These are phyloP conservation scores for Yarrowia bubula DNA, from an alignment of 805 yeast species.

Conservation along the genomic window DNA sequence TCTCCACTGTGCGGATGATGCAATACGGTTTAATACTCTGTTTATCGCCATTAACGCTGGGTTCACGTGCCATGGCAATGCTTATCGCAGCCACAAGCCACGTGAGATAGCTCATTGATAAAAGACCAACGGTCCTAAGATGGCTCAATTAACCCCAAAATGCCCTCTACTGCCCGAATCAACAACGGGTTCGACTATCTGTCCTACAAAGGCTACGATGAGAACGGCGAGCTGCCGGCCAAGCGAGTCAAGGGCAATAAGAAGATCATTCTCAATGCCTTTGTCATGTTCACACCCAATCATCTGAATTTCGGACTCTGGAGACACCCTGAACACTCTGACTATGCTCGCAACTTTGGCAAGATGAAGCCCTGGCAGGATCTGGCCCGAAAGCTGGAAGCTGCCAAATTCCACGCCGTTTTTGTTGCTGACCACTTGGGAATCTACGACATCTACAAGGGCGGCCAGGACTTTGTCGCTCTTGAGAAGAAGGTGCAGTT, in stretches of 20 bases:
- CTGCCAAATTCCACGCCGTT: slow-evolving; percentile 37
- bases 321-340: slow-evolving; percentile 1
- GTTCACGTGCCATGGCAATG: background rate
- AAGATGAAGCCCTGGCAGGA: slow-evolving; percentile 13
- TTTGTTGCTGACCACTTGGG: slow-evolving; percentile 46
- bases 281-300: slow-evolving; percentile 4
- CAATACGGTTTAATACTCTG: background rate
- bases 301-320: slow-evolving; percentile 3
- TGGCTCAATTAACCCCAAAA: background rate
- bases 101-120: background rate
- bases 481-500: slow-evolving; percentile 40
- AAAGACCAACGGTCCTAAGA: background rate
- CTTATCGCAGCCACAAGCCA: slow-evolving; percentile 17
- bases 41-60: background rate
- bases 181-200: background rate
- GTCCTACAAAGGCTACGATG: background rate
- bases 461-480: slow-evolving; percentile 40
- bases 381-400: background rate
- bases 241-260: slow-evolving; percentile 9
- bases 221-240: background rate
- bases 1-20: background rate
- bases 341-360: background rate
- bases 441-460: slow-evolving; percentile 45
- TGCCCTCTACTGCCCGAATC: background rate
- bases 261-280: slow-evolving; percentile 12